phyloP scores from a whole-genome alignment of 2,329 filamentous ascomycete genomes.

The Colletotrichum coccodes region DNA sequence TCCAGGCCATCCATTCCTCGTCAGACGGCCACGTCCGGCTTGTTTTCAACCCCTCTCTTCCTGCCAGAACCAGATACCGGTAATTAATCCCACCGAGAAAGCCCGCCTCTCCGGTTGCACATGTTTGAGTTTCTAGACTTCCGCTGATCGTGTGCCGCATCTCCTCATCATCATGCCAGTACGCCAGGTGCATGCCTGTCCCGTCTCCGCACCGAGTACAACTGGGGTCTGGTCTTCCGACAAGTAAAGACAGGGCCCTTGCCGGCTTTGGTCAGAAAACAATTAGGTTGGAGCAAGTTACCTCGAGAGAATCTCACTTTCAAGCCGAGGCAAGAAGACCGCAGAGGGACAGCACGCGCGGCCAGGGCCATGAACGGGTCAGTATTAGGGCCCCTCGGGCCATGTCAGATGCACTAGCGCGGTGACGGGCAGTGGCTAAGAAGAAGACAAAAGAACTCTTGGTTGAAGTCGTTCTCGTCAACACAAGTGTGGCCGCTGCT shows the following conservation, averaged over 20 bases:
- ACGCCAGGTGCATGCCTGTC: constrained; percentile 16
- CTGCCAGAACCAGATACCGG: not conserved
- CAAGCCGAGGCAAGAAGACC: not conserved
- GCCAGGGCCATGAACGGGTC: not conserved
- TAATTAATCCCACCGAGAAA: not conserved
- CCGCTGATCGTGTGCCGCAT: constrained; percentile 24
- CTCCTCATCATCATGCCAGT: constrained; percentile 28
- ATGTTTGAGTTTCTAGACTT: constrained; percentile 15
- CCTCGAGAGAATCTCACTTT: not conserved
- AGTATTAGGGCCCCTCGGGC: not conserved
- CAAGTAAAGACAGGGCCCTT: not conserved
- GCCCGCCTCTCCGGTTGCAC: not conserved
- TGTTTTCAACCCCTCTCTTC: constrained; percentile 19
- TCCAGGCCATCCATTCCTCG: not conserved
- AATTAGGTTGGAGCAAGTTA: constrained; percentile 34
- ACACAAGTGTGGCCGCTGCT: not conserved
- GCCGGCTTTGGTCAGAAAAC: not conserved
- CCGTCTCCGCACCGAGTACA: constrained; percentile 22
- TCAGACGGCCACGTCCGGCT: constrained; percentile 7
- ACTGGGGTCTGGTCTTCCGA: not conserved
- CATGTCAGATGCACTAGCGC: not conserved
- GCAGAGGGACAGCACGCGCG: constrained; percentile 39
- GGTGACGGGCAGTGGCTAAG: not conserved
- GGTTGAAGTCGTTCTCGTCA: not conserved
- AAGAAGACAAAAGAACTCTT: not conserved